phyloP scores from a whole-genome alignment of 2,329 filamentous ascomycete species.

The Chaetomiaceae sp. region DNA sequence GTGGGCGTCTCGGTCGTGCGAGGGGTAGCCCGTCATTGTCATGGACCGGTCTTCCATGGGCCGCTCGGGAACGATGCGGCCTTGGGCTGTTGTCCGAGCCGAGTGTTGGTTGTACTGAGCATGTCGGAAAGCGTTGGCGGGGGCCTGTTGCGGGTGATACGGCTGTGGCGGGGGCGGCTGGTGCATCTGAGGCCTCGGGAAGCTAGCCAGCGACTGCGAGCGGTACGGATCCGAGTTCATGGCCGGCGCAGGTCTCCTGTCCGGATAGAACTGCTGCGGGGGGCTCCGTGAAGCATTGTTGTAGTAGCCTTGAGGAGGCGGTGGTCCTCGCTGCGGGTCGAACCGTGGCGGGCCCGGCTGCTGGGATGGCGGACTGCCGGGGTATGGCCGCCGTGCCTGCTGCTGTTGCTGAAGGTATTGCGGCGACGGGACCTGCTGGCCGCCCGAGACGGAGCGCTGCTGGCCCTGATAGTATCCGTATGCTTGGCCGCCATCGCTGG shows the following conservation, averaged over 20 bases:
- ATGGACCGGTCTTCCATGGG: constrained; percentile 83
- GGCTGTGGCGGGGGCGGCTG: constrained; percentile 50
- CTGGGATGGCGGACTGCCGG: constrained; percentile 28
- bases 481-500: constrained; percentile 42
- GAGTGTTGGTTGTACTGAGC: constrained; percentile 63
- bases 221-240: constrained; percentile 82
- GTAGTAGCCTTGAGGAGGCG: constrained; percentile 43
- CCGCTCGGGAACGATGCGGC: constrained; percentile 83
- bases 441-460: constrained; percentile 46
- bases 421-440: constrained; percentile 42
- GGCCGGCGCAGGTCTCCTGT: constrained; percentile 60
- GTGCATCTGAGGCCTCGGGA: constrained; percentile 69
- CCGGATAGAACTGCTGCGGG: constrained; percentile 58
- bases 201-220: constrained; percentile 85
- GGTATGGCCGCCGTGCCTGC: constrained; percentile 42
- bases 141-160: constrained; percentile 52
- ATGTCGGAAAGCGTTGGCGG: constrained; percentile 73
- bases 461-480: constrained; percentile 52
- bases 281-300: constrained; percentile 39
- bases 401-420: constrained; percentile 48
- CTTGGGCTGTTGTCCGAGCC: constrained; percentile 83
- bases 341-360: constrained; percentile 37
- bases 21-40: constrained; percentile 79
- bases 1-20: constrained; percentile 70
- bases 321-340: constrained; percentile 37